Conservation (phyloP, 2,329 filamentous ascomycete genomes). For the Thielaviopsis cerberus region DNA sequence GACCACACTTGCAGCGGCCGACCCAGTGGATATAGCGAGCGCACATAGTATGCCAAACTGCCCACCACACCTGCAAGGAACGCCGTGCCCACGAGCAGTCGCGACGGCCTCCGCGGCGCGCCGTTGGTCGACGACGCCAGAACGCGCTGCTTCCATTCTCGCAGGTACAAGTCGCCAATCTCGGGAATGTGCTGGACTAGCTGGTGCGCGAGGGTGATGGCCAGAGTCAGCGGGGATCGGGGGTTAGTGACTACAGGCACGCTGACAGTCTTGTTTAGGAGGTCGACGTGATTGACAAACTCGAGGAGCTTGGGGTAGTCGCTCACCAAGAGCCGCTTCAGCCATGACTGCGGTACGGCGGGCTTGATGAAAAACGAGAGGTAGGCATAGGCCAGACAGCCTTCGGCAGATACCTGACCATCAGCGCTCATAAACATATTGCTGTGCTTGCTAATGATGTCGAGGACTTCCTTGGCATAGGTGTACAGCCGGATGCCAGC, state of each 20-base stretch:
- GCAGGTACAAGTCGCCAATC: conserved; percentile 17
- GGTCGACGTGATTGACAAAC: conserved; percentile 5
- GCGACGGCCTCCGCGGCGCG: conserved; percentile 6
- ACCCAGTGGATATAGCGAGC: conserved; percentile 26
- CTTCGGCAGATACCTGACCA: conserved; percentile 27
- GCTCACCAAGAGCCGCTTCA: conserved; percentile 17
- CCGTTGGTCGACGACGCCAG: neutral
- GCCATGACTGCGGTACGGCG: conserved; percentile 27
- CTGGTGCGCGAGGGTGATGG: neutral
- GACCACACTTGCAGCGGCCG: conserved; percentile 26
- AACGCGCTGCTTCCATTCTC: conserved; percentile 18
- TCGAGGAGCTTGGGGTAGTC: conserved; percentile 15
- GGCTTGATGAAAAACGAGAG: conserved; percentile 49
- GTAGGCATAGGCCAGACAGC: conserved; percentile 69
- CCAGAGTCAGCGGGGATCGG: neutral
- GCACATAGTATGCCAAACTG: conserved; percentile 21
- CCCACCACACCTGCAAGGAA: conserved; percentile 22
- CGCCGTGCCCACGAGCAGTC: conserved; percentile 15
- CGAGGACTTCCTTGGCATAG: conserved; percentile 50
- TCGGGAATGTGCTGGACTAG: conserved; percentile 17
- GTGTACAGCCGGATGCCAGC: conserved; percentile 60
- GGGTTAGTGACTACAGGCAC: conserved; percentile 18
- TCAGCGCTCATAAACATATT: conserved; percentile 13
- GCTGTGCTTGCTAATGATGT: conserved; percentile 24
- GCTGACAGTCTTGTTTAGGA: conserved; percentile 14